Evolutionary conservation across 257 asterid species (phyloP).

Genomic region (Primulina huaijiensis): DNA sequence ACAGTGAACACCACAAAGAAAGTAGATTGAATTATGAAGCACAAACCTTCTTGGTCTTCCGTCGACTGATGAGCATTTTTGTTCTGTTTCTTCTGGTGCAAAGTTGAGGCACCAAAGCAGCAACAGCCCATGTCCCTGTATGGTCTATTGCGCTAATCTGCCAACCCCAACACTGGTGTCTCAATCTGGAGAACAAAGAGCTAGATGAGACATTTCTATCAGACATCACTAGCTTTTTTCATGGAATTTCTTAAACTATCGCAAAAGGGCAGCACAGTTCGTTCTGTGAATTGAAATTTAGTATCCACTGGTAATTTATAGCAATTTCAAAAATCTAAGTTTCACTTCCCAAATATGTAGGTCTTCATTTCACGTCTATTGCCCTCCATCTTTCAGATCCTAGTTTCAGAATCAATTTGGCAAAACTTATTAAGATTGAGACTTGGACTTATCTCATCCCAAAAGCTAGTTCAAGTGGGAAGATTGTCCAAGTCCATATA

Average conservation of each 20-base stretch:
- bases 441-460: no score
- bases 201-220: conserved; percentile 24
- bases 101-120: conserved; percentile 53
- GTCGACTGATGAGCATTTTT: conserved; percentile 29
- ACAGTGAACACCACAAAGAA: neutral
- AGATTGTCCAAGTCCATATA: no score
- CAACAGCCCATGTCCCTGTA: conserved; percentile 59
- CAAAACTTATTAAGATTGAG: neutral
- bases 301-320: neutral
- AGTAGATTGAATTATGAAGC: conserved; percentile 9
- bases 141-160: conserved; percentile 24
- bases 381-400: neutral
- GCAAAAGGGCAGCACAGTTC: neutral
- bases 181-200: conserved; percentile 31
- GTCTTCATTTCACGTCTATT: neutral
- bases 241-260: conserved; percentile 22
- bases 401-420: neutral
- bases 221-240: conserved; percentile 24
- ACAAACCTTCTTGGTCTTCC: conserved; percentile 58
- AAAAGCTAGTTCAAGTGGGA: no score
- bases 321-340: neutral
- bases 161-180: conserved; percentile 16
- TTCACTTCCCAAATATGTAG: neutral
- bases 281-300: neutral
- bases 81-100: conserved; percentile 30